Conservation (phyloP, 2,329 filamentous ascomycete genomes). For the Monosporascus sp. region DNA sequence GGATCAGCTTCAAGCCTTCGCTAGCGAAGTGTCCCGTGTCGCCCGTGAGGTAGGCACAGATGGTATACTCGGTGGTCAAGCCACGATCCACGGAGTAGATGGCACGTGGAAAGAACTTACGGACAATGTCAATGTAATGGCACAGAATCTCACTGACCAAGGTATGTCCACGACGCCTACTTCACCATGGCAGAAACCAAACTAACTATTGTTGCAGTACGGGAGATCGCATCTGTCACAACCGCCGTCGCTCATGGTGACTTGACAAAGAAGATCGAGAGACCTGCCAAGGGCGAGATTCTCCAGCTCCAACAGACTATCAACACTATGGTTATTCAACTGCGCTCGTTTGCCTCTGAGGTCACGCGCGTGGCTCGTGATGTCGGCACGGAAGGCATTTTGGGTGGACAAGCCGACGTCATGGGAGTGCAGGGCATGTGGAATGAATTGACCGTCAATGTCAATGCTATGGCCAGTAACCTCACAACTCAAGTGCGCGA, state of each 20-base stretch:
- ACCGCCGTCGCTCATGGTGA: constrained; percentile 80
- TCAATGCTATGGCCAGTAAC: constrained; percentile 85
- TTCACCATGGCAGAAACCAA: not conserved
- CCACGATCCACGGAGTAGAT: constrained; percentile 87
- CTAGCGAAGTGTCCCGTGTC: constrained; percentile 90
- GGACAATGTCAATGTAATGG: constrained; percentile 83
- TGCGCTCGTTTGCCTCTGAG: constrained; percentile 78
- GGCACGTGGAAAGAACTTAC: constrained; percentile 98
- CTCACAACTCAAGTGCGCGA: constrained; percentile 87
- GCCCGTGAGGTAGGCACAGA: constrained; percentile 95
- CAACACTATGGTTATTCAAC: constrained; percentile 84
- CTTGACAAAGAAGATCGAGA: constrained; percentile 77
- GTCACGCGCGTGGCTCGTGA: constrained; percentile 78
- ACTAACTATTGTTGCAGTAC: constrained; percentile 43
- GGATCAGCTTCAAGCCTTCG: constrained; percentile 94
- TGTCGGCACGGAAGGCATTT: constrained; percentile 77
- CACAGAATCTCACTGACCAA: constrained; percentile 75
- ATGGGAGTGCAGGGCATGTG: constrained; percentile 83
- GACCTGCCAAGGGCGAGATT: constrained; percentile 76
- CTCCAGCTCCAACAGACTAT: constrained; percentile 79
- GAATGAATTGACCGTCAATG: constrained; percentile 81
- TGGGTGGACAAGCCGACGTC: constrained; percentile 78
- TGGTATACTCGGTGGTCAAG: constrained; percentile 88
- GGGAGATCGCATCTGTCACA: constrained; percentile 80
- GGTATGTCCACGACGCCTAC: constrained; percentile 30